Percentiles rank a stretch among this genome's conserved stretches.
These are phyloP conservation scores for Aspergillus sclerotiicarbonarius DNA, from an alignment of 495 filamentous ascomycete species.

Conservation along the genomic window DNA sequence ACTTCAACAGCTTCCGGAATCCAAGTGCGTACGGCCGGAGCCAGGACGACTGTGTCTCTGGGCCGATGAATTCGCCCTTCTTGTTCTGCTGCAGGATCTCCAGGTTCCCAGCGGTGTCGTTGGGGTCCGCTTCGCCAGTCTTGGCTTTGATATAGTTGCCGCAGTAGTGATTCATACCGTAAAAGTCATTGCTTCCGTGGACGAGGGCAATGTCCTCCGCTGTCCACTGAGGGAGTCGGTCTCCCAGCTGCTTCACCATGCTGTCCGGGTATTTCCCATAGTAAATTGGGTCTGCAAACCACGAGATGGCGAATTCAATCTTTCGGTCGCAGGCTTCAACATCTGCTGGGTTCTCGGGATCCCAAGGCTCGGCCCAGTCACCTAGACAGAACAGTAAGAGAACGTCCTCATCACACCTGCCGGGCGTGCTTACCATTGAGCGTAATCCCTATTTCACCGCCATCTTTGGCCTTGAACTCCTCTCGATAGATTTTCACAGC, in stretches of 20 bases:
- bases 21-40: constrained; percentile 67
- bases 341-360: constrained; percentile 48
- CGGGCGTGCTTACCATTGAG: constrained; percentile 42
- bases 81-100: constrained; percentile 67
- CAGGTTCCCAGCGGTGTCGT: constrained; percentile 71
- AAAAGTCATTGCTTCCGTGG: constrained; percentile 76
- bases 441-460: constrained; percentile 54
- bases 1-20: constrained; percentile 73
- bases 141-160: constrained; percentile 78
- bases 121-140: constrained; percentile 50
- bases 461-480: constrained; percentile 47
- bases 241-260: constrained; percentile 70
- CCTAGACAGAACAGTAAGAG: constrained; percentile 33
- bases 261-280: constrained; percentile 72
- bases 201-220: constrained; percentile 64
- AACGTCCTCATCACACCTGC: neutral
- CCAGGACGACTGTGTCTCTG: constrained; percentile 75
- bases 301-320: constrained; percentile 56
- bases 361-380: constrained; percentile 60
- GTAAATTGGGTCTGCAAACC: constrained; percentile 73
- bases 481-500: constrained; percentile 53
- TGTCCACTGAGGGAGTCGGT: constrained; percentile 64
- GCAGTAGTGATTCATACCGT: constrained; percentile 85
- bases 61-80: constrained; percentile 64
- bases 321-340: constrained; percentile 51